A percentile compares a stretch with the other conserved stretches of the same genome.
These are phyloP conservation scores for Penicillium cataractarum DNA, from an alignment of 495 filamentous ascomycete genomes.

Conservation along the genomic window DNA sequence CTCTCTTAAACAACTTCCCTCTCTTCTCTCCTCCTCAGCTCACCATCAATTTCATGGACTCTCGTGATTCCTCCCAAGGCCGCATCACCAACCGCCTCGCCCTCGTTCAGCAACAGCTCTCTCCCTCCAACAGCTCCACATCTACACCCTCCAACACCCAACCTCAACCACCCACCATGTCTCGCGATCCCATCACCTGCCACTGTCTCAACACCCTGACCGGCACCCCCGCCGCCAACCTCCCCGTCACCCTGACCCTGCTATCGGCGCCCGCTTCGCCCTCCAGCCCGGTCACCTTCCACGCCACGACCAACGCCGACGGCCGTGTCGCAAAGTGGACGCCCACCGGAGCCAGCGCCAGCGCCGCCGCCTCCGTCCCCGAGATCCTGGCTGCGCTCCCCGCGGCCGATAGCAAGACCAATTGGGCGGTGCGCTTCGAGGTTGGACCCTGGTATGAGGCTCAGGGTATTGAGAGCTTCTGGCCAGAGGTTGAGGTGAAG, in stretches of 20 bases:
- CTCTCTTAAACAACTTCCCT: background rate
- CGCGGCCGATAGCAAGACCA: slow-evolving; percentile 46
- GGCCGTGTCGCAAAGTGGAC: slow-evolving; percentile 84
- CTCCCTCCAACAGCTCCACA: slow-evolving; percentile 16
- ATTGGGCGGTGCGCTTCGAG: slow-evolving; percentile 79
- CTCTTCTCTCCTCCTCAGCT: background rate
- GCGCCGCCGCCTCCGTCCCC: slow-evolving; percentile 52
- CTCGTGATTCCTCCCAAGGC: slow-evolving; percentile 23
- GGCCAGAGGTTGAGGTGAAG: slow-evolving; percentile 84
- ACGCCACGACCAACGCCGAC: slow-evolving; percentile 77
- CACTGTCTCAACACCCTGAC: slow-evolving; percentile 73
- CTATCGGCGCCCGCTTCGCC: slow-evolving; percentile 35
- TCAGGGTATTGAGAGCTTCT: slow-evolving; percentile 75
- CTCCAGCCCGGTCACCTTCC: slow-evolving; percentile 53
- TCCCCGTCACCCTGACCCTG: slow-evolving; percentile 60
- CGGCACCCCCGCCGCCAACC: slow-evolving; percentile 62
- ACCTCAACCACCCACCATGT: slow-evolving; percentile 29
- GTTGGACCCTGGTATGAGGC: slow-evolving; percentile 75
- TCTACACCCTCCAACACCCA: slow-evolving; percentile 18
- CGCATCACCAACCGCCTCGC: slow-evolving; percentile 43
- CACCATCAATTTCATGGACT: slow-evolving; percentile 30
- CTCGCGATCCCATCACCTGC: slow-evolving; percentile 75
- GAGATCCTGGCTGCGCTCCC: slow-evolving; percentile 49
- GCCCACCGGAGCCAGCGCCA: slow-evolving; percentile 40
- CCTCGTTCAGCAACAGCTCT: slow-evolving; percentile 44